A percentile compares a stretch with the other conserved stretches of the same genome.
Evolutionary conservation across 495 filamentous ascomycete species (phyloP).

Genomic region (Aspergillus avenaceus): DNA sequence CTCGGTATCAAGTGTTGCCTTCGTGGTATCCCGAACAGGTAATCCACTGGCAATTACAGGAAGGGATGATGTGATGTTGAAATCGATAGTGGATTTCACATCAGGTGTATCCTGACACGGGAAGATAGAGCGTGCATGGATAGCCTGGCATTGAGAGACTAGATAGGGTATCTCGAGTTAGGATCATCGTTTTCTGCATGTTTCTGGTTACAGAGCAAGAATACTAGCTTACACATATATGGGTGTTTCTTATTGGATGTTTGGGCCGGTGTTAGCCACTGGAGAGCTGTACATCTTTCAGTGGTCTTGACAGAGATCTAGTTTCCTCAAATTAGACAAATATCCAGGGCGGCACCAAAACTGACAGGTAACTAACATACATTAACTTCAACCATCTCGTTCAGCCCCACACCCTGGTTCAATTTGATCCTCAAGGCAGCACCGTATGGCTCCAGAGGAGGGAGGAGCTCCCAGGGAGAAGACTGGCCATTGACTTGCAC

Average conservation of each 20-base stretch:
- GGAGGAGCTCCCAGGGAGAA: conserved; percentile 65
- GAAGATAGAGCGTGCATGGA: conserved; percentile 87
- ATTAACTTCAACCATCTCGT: conserved; percentile 58
- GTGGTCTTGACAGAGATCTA: conserved; percentile 67
- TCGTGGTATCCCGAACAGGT: conserved; percentile 50
- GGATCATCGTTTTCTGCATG: background rate
- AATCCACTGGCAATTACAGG: conserved; percentile 87
- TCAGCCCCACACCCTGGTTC: conserved; percentile 56
- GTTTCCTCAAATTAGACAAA: background rate
- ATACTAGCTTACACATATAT: conserved; percentile 70
- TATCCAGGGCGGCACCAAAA: background rate
- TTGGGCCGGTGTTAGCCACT: conserved; percentile 89
- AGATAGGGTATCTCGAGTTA: background rate
- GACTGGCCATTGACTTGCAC: conserved; percentile 59
- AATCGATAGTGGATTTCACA: conserved; percentile 85
- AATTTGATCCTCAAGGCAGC: conserved; percentile 72
- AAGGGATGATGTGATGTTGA: conserved; percentile 80
- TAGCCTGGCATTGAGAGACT: conserved; percentile 95
- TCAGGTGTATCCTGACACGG: conserved; percentile 97
- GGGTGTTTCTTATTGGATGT: conserved; percentile 90
- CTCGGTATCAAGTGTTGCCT: conserved; percentile 29
- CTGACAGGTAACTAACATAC: conserved; percentile 27
- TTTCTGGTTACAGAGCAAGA: background rate
- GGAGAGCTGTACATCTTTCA: conserved; percentile 80
- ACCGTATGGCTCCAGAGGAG: conserved; percentile 70